Evolutionary conservation across 2,329 filamentous ascomycete species (phyloP), one percentile per base, ranked within the genome.

Genomic region (Cryphonectria parasitica): DNA sequence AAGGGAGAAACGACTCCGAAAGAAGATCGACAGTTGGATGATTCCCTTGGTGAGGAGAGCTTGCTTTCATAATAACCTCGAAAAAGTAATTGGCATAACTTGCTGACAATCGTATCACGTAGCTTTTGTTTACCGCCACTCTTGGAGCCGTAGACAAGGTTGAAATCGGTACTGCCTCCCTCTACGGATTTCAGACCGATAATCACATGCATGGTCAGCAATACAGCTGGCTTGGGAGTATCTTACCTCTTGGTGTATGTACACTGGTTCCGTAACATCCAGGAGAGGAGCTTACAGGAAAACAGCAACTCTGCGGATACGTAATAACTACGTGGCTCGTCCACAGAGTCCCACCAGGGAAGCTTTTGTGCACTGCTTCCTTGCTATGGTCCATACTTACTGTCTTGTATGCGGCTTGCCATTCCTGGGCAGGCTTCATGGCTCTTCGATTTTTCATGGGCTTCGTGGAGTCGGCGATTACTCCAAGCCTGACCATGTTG

Each of bases 361-460:
- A 75, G 45, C 73, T 78, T 15, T 71, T 79, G 0, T 75, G 75
- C 25, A 64, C 45, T 2, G 76, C 75, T 3, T 78, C 77, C 19
- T 43, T 79, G 1, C 66, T 77, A 25, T 79, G 78, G 78, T 79
- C 78, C 1, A 60, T 74, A 63, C 67, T 77, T n/a, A 78, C 77
- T 1, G 66, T 76, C 11, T 73, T 72, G 39, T 78, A 76, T 64
- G 75, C 76, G 2, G 71, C 76, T 13, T 75, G 76, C 54, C 71
- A 75, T 11, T 74, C 71, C n/a, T 79, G 76, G 75, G 64, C 72
- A 22, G 76, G 74, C 8, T 78, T 79, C 61, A 79, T 81, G 76
- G 75, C 76, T 34, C 70, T 80, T 39, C 74, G 80, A 8, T 82
- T 81, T 69, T 74, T 79, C 39, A 77, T 81, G 72, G 80, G 80